Evolutionary conservation across 768 basidiomycete genomes (phyloP).

Genomic region (Termitomyces sp.): DNA sequence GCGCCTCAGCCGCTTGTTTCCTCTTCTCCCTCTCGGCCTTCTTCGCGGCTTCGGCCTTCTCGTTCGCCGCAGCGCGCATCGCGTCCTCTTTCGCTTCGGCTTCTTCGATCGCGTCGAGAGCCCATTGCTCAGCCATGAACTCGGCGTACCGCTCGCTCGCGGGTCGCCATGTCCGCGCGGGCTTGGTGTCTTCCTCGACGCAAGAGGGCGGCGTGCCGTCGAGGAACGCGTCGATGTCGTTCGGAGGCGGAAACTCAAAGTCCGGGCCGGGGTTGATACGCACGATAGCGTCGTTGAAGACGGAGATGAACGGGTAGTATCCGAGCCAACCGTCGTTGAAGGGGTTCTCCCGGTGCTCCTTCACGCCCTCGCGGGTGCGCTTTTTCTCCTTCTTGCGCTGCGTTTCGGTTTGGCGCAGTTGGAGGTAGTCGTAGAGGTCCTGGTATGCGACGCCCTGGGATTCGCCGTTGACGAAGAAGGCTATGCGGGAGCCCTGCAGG

Average conservation of each 20-base stretch:
- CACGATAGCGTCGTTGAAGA: slow-evolving; percentile 87
- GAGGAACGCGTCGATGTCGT: slow-evolving; percentile 68
- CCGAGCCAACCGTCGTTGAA: slow-evolving; percentile 95
- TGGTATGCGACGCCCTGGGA: slow-evolving; percentile 79
- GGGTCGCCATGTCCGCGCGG: slow-evolving; percentile 64
- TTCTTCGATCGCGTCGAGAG: slow-evolving; percentile 73
- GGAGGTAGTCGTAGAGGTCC: slow-evolving; percentile 87
- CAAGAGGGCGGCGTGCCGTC: slow-evolving; percentile 17
- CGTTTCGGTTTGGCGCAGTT: slow-evolving; percentile 59
- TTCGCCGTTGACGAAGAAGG: slow-evolving; percentile 91
- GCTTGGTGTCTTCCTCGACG: slow-evolving; percentile 14
- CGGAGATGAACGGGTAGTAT: slow-evolving; percentile 92
- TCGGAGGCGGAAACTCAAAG: slow-evolving; percentile 76
- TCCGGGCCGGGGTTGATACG: slow-evolving; percentile 85
- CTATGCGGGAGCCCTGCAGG: slow-evolving; percentile 66
- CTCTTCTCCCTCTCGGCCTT: slow-evolving; percentile 43
- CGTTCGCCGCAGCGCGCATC: slow-evolving; percentile 29
- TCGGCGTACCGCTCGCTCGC: slow-evolving; percentile 81
- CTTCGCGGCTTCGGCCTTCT: slow-evolving; percentile 43
- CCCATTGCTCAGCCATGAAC: slow-evolving; percentile 80
- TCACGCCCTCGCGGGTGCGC: slow-evolving; percentile 58
- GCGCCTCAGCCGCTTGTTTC: slow-evolving; percentile 46
- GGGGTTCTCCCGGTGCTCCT: slow-evolving; percentile 74
- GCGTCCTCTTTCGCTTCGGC: slow-evolving; percentile 50
- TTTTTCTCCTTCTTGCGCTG: slow-evolving; percentile 64